A percentile compares a stretch with the other conserved stretches of the same genome.
phyloP scores from a whole-genome alignment of 257 asterid species.

The Petunia axillaris region DNA sequence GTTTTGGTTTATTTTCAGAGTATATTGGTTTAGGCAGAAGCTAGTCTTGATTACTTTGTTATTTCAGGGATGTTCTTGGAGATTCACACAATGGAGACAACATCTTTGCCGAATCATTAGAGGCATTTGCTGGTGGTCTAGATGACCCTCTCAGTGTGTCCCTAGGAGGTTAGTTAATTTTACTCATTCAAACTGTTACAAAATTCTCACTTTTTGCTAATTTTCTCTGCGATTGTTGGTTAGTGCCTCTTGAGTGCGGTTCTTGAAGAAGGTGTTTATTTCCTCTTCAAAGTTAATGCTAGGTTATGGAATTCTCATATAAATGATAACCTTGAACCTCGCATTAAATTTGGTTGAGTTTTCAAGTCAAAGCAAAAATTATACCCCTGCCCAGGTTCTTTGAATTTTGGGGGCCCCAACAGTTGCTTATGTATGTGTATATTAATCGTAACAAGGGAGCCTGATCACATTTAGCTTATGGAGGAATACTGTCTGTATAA shows the following conservation, averaged over 20 bases:
- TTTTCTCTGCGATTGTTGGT: not conserved
- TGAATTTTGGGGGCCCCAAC: not conserved
- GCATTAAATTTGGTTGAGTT: not conserved
- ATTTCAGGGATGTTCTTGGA: conserved; percentile 78
- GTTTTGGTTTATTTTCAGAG: not conserved
- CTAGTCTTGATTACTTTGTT: conserved; percentile 12
- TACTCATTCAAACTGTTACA: conserved; percentile 1
- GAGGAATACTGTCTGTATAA: too few species aligned
- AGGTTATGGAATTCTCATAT: not conserved
- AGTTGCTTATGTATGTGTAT: too few species aligned
- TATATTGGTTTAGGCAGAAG: conserved; percentile 5
- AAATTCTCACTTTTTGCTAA: conserved; percentile 2
- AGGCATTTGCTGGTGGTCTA: conserved; percentile 91
- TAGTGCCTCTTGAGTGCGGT: not conserved
- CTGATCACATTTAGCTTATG: too few species aligned
- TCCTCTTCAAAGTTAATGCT: not conserved
- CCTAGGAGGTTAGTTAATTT: conserved; percentile 65
- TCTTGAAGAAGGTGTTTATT: conserved; percentile 10
- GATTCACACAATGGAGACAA: conserved; percentile 76
- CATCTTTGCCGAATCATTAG: conserved; percentile 82
- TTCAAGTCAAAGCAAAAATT: too few species aligned
- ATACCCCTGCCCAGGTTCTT: not conserved
- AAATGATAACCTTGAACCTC: not conserved
- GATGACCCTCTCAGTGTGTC: conserved; percentile 95
- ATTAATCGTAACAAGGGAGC: too few species aligned